Evolutionary conservation across 345 rosid species (phyloP), one percentile per base, ranked within the genome.

Genomic region (Cardamine chenopodiifolia): DNA sequence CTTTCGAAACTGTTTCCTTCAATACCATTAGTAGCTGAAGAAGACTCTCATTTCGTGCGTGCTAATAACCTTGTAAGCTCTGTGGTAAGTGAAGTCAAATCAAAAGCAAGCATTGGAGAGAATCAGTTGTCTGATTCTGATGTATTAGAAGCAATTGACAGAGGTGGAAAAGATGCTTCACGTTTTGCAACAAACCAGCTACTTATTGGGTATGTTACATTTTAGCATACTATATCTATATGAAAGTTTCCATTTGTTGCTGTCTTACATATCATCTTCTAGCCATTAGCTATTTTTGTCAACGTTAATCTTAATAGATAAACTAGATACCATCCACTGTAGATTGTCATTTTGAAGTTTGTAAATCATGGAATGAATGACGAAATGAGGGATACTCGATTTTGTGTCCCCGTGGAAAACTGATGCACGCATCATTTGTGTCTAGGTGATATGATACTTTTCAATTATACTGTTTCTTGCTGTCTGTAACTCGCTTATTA

Each of bases 1-100:
- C 80, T 94, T 58, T 66, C 92, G 52, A 85, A 82, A 68, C 52
- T 70, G 76, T 91, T 91, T 83, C 98, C 98, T 69, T 82, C 86
- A 20, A 84, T 91, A 80, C 97, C 98, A 11, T 71, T 94, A 79
- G 97, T 94, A 68, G 98, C 96, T 64, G 98, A 91, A 76, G 98
- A 93, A 81, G 97, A 93, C 78, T 88, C 97, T 71, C 78, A 84
- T 2, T 88, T 84, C 78, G 59, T 93, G 70, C 84, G 88, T 55
- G 69, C 84, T 34, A 87, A 85, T 66, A 84, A 86, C 75, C 85
- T 94, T 54, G 91, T 88, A 53, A 88, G 83, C 72, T 79, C 86
- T 73, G 91, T 94, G 55, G 84, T 80, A 49, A 84, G 81, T 84
- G 89, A 76, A 58, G 86, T 91, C 23, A 77, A 75, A 34, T 76